Conservation (phyloP, 1,284 basidiomycete species). For the Rhodotorula sp. region DNA sequence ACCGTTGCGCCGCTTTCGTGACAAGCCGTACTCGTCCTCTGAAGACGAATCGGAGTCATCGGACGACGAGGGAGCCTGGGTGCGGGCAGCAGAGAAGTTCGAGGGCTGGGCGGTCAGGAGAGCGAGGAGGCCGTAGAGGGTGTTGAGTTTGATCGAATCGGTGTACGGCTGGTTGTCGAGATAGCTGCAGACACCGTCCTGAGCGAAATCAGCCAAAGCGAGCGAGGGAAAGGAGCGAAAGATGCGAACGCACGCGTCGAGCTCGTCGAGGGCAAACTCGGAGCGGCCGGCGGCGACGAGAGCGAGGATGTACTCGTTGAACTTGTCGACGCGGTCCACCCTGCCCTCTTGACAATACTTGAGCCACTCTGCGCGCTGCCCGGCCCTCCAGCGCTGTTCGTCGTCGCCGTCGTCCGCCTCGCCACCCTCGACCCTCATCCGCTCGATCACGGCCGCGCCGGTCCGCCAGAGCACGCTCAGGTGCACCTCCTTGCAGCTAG, state of each 20-base stretch:
- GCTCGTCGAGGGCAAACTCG: constrained; percentile 37
- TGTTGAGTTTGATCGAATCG: constrained; percentile 39
- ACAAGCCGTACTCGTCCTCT: not conserved
- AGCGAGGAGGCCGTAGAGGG: constrained; percentile 33
- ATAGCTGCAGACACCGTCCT: constrained; percentile 10
- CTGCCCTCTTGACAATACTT: constrained; percentile 29
- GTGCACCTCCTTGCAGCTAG: constrained; percentile 34
- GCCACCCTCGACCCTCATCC: constrained; percentile 3
- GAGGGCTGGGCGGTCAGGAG: constrained; percentile 32
- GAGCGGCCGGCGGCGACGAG: constrained; percentile 26
- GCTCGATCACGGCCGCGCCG: constrained; percentile 29
- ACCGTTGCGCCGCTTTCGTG: not conserved
- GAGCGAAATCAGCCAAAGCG: not conserved
- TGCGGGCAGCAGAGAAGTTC: not conserved
- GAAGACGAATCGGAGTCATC: not conserved
- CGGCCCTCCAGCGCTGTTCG: constrained; percentile 1
- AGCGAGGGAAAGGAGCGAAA: constrained; percentile 1
- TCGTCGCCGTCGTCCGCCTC: constrained; percentile 20
- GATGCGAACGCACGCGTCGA: constrained; percentile 25
- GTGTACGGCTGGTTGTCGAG: constrained; percentile 39
- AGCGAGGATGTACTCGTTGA: constrained; percentile 31
- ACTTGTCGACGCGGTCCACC: constrained; percentile 32
- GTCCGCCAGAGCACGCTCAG: constrained; percentile 23
- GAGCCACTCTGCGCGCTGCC: constrained; percentile 33
- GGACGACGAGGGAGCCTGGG: not conserved